Conservation (phyloP, 1,284 basidiomycete species). For the Malassezia sp. region DNA sequence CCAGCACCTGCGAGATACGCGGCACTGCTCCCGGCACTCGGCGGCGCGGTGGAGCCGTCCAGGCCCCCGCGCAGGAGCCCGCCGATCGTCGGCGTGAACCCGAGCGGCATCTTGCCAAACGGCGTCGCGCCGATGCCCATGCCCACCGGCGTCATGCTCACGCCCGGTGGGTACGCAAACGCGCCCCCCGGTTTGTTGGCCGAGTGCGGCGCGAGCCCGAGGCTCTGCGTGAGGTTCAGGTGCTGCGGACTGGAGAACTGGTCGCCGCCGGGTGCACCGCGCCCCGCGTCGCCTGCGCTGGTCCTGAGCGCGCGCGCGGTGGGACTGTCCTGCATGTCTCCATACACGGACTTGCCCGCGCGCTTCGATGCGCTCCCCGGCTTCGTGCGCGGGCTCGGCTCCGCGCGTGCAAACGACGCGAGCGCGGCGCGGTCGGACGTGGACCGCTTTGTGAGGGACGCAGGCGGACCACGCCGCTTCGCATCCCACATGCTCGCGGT, state of each 20-base stretch:
- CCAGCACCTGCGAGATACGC: conserved; percentile 17
- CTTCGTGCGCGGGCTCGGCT: conserved; percentile 2
- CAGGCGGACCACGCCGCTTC: no score
- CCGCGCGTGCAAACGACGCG: conserved; percentile 19
- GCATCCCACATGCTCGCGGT: background rate
- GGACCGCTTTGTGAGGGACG: conserved; percentile 8
- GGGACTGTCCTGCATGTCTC: conserved; percentile 4
- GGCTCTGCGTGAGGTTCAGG: conserved; percentile 33
- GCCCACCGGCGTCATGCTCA: conserved; percentile 18
- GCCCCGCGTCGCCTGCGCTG: background rate
- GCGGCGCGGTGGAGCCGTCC: background rate
- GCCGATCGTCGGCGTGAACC: conserved; percentile 27
- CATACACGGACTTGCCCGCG: background rate
- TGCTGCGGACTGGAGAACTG: conserved; percentile 41
- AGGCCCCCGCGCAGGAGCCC: conserved; percentile 17
- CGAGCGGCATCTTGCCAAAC: conserved; percentile 17
- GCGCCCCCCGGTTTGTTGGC: conserved; percentile 11
- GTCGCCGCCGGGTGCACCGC: conserved; percentile 17
- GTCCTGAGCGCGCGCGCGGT: background rate
- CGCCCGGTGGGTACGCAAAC: background rate
- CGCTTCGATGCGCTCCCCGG: background rate
- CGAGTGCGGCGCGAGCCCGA: conserved; percentile 39
- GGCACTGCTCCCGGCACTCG: background rate
- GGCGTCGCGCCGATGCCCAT: conserved; percentile 19
- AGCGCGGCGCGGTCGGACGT: conserved; percentile 18